Evolutionary conservation across 805 yeast genomes (phyloP), one percentile per base, ranked within the genome.

Genomic region (Lipomyces japonicus): DNA sequence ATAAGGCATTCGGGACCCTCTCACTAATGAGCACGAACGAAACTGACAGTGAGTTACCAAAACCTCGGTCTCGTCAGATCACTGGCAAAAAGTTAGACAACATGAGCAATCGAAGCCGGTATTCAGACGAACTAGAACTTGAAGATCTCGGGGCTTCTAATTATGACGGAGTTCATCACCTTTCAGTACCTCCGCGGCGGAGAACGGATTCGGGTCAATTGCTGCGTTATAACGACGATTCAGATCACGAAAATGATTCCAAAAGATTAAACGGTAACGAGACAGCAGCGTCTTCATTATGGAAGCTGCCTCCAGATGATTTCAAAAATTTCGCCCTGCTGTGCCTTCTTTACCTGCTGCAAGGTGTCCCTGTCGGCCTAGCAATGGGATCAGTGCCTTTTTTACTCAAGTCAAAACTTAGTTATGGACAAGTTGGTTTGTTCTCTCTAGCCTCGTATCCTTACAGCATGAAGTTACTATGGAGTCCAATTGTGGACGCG

Each of bases 401-500:
- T 63, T 70, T 93, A 18, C 74, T 93, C 50, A 93, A 93, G 65
- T 78, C 91, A 3, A 81, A 84, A 50, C 75, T 91, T 14, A 77
- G 89, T 10, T 93, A 86, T 64, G 81, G 96, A 0, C 95, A 90
- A 62, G 86, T 93, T 5, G 98, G 97, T 1, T 64, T 90, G 2
- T 93, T 93, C 65, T 80, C 95, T 2, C 71, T 93, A 56, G 97
- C 97, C 0, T 81, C 96, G 2, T 93, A 93, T 63, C 98, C 98
- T 1, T 93, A 93, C 69, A 86, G 96, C 6, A 71, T 93, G 58
- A 93, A 93, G 67, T 75, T 93, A 50, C 68, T 91, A 40, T 93
- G 98, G 97, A 86, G 96, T 12, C 98, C 98, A 0, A 77, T 93
- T 16, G 97, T 93, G 7, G 98, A 93, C 65, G 90, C 97, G 1